Evolutionary conservation across 2,329 filamentous ascomycete species (phyloP), one percentile per base, ranked within the genome.

Genomic region (Aspergillus oerlinghausenensis): DNA sequence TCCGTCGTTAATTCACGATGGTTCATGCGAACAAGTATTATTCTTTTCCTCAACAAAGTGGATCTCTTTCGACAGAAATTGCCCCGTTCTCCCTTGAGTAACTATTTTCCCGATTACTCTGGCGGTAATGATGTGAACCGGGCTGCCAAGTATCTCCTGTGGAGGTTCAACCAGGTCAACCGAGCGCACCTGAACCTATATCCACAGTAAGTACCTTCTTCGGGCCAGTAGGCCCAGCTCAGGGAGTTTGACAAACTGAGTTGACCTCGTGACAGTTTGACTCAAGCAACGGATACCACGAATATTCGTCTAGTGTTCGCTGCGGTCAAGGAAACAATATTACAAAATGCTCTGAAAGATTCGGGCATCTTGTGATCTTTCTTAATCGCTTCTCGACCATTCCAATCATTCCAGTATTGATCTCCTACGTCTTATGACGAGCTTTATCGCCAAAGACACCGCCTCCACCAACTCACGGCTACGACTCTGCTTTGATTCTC

Each of bases 21-120:
- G 94, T 99, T 99, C 76, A 96, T 97, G 89, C 84, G 94, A 66
- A 99, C 94, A 11, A 97, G 92, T 71, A 99, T 99, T 71, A 97
- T 99, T 70, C 82, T 99, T 56, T 99, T 99, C 79, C 82, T 99
- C 60, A 99, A 99, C 80, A 99, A 99, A 75, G 94, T 99, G 65
- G 94, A 99, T 78, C 85, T 99, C 57, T 99, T 99, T 82, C 93
- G 94, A 74, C 88, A 92, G 70, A 99, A 99, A 75, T 85, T 99
- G 28, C 85, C 86, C 55, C 86, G 92, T 61, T 97, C 92, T 55
- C 93, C 94, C 0, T 77, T 99, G 49, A 90, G 88, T 66, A 96
- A 93, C 71, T 99, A 97, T 74, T 99, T 99, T 70, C 93, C 92
- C 0, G 94, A 99, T 73, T 99, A 99, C 73, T 96, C 92, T 0